Evolutionary conservation across 2,329 filamentous ascomycete species (phyloP), one percentile per base, ranked within the genome.

Genomic region (Fusarium chlamydosporum): DNA sequence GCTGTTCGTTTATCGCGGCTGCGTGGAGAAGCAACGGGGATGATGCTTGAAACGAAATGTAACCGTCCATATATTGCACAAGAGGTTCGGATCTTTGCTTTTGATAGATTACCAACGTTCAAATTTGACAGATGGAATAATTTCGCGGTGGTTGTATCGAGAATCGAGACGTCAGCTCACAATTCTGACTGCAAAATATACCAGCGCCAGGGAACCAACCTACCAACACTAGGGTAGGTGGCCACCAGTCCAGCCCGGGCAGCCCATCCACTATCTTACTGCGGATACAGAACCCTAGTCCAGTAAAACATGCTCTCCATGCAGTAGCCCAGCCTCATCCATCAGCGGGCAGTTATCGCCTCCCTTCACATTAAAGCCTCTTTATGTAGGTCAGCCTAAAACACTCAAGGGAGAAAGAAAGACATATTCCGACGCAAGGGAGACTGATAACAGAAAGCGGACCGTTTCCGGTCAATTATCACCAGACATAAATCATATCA

Each of bases 1-100:
- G 61, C 58, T 63, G 15, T 48, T 65, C 61, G 61, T 60, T 65
- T 53, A 65, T 65, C 61, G 61, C 20, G 26, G 20, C 40, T 4
- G 18, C 37, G 60, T 52, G 61, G 61, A 55, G 60, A 52, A 9
- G 15, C 46, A 26, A 47, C 50, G 37, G 40, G 51, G 61, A 52
- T 40, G 12, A 26, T 37, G 61, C 61, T 34, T 65, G 60, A 27
- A 34, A 1, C 18, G 3, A 29, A 27, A 34, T 65, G 35, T 31
- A 40, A 56, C 42, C 34, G 3, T 16, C 9, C 26, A 29, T 12
- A 15, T 23, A 34, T 58, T 35, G 7, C 18, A 7, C 18, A 42
- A 23, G 33, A 18, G 2, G 26, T 29, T 29, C 3, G 10, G 11
- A 29, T 29, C 29, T 29, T 29, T 11, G 6, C 27, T 33, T 26